phyloP scores from a whole-genome alignment of 2,329 filamentous ascomycete genomes.

The Colletotrichum sp. region DNA sequence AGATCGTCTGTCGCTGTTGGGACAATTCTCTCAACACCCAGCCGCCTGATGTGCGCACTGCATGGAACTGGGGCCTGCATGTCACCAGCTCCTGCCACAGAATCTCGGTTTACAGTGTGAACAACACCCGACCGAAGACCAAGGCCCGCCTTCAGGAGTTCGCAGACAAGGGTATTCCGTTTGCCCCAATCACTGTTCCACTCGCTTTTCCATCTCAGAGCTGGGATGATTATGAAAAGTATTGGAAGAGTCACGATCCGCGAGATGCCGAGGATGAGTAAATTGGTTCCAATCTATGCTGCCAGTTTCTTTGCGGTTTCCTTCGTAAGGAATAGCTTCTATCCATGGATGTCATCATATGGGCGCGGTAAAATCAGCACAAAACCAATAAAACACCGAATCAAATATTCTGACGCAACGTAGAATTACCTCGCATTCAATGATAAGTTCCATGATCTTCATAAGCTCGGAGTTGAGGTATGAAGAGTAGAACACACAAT shows the following conservation, averaged over 20 bases:
- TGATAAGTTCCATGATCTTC: no score
- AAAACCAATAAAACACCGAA: background rate
- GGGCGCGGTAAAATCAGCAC: accelerated
- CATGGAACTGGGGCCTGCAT: slow-evolving; percentile 72
- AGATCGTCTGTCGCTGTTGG: slow-evolving; percentile 64
- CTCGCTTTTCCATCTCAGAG: slow-evolving; percentile 53
- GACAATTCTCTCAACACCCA: slow-evolving; percentile 68
- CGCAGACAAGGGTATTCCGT: slow-evolving; percentile 49
- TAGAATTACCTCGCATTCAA: no score
- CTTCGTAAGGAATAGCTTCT: background rate
- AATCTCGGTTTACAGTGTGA: slow-evolving; percentile 68
- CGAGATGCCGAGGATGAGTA: slow-evolving; percentile 31
- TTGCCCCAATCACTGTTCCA: slow-evolving; percentile 60
- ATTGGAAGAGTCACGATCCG: slow-evolving; percentile 30
- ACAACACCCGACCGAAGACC: slow-evolving; percentile 54
- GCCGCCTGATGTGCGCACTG: slow-evolving; percentile 56
- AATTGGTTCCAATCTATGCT: background rate
- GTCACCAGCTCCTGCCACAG: slow-evolving; percentile 68
- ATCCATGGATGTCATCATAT: background rate
- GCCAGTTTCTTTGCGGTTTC: background rate
- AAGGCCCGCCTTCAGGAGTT: slow-evolving; percentile 55
- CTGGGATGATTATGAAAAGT: slow-evolving; percentile 51
- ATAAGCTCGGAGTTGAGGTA: background rate
- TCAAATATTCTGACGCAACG: accelerated
- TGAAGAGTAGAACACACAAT: background rate